Evolutionary conservation across 345 rosid genomes (phyloP).

Genomic region (Cardamine resedifolia): DNA sequence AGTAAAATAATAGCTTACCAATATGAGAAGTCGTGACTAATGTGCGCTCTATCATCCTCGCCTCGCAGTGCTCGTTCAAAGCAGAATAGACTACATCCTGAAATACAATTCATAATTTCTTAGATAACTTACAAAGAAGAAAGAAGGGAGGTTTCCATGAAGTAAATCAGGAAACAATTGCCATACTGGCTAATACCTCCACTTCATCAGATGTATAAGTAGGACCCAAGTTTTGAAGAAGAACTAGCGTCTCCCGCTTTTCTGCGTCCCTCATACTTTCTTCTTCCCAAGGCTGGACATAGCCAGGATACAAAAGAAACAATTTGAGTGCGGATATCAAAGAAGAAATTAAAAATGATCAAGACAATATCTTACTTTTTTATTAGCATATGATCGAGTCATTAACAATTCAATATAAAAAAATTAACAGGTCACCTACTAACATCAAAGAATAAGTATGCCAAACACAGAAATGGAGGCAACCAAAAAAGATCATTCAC

Average conservation of each 20-base stretch:
- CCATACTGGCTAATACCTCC: slow-evolving; percentile 49
- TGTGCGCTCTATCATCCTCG: slow-evolving; percentile 59
- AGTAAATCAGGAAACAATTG: slow-evolving; percentile 3
- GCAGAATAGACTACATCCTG: slow-evolving; percentile 71
- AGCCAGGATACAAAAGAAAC: neutral
- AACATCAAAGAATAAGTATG: slow-evolving; percentile 15
- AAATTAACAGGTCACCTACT: slow-evolving; percentile 7
- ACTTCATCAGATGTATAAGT: slow-evolving; percentile 62
- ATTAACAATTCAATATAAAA: neutral
- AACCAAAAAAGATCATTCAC: neutral
- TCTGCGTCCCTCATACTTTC: slow-evolving; percentile 56
- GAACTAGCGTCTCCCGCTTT: slow-evolving; percentile 54
- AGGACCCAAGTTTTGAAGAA: slow-evolving; percentile 78
- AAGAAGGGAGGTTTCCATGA: slow-evolving; percentile 7
- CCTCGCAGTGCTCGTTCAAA: slow-evolving; percentile 60
- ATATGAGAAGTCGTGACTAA: slow-evolving; percentile 48
- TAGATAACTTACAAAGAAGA: neutral
- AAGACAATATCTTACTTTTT: slow-evolving; percentile 6
- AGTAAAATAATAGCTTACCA: slow-evolving; percentile 49
- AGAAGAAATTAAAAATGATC: slow-evolving; percentile 5
- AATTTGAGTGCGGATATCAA: neutral
- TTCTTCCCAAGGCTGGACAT: slow-evolving; percentile 75
- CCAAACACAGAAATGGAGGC: slow-evolving; percentile 9
- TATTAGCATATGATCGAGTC: neutral
- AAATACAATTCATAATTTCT: slow-evolving; percentile 18